A percentile compares a stretch with the other conserved stretches of the same genome.
phyloP scores from a whole-genome alignment of 2,329 filamentous ascomycete species.

The Aspergillus pseudoglaucus region DNA sequence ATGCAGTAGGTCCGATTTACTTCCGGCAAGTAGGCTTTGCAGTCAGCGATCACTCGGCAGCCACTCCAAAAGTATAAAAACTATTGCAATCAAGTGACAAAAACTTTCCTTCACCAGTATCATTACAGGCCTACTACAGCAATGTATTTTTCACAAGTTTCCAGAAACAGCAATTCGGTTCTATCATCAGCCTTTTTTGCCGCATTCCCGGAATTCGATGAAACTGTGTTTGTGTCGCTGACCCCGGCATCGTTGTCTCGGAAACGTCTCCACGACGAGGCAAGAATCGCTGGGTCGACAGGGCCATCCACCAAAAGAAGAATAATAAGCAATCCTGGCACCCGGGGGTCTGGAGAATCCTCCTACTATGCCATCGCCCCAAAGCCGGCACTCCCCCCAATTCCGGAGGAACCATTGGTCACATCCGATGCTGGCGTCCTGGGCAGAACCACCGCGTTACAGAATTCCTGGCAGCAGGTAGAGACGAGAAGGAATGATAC shows the following conservation, averaged over 20 bases:
- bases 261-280: neutral
- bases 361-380: neutral
- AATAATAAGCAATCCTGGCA: neutral
- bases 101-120: neutral
- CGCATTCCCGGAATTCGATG: neutral
- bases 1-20: neutral
- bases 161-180: neutral
- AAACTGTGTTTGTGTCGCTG: neutral
- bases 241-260: neutral
- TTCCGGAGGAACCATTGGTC: neutral
- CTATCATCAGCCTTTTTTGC: neutral
- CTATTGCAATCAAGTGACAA: neutral
- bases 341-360: neutral
- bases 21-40: neutral
- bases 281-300: neutral
- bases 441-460: neutral
- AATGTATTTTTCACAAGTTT: neutral
- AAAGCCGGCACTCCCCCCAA: neutral
- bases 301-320: neutral
- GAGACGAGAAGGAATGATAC: neutral
- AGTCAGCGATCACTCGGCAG: neutral
- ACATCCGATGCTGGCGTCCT: neutral
- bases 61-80: neutral
- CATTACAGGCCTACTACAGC: neutral
- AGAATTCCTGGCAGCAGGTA: neutral